These are phyloP conservation scores for Aciculosporium take DNA, from an alignment of 2,329 filamentous ascomycete genomes.

Conservation along the genomic window DNA sequence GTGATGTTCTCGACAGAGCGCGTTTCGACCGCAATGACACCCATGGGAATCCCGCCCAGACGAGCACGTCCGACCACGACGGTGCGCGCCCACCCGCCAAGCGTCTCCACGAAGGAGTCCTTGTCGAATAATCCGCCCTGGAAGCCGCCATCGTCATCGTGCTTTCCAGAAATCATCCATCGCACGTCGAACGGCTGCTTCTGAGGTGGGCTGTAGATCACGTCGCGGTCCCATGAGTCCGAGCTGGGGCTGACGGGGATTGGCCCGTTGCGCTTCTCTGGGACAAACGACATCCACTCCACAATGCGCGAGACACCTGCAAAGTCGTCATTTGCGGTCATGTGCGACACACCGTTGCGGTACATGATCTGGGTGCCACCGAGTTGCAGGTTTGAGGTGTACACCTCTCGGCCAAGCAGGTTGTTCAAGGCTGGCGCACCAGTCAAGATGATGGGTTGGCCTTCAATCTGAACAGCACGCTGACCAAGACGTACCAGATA, in stretches of 20 bases:
- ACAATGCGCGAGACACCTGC: constrained; percentile 96
- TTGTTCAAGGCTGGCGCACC: constrained; percentile 97
- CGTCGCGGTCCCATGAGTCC: constrained; percentile 86
- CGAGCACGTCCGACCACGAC: constrained; percentile 94
- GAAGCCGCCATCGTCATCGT: constrained; percentile 58
- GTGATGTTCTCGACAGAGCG: constrained; percentile 93
- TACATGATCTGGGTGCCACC: constrained; percentile 99
- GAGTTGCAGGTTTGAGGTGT: constrained; percentile 96
- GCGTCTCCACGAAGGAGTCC: constrained; percentile 90
- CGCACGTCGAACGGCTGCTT: constrained; percentile 86
- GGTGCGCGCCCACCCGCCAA: constrained; percentile 92
- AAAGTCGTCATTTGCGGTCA: constrained; percentile 96
- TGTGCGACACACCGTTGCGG: constrained; percentile 97
- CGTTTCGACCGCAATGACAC: constrained; percentile 94
- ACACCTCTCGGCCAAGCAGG: constrained; percentile 91
- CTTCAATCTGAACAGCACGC: constrained; percentile 96
- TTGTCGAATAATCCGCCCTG: constrained; percentile 88
- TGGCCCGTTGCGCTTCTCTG: constrained; percentile 84
- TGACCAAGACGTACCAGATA: constrained; percentile 97
- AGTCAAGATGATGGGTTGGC: constrained; percentile 96
- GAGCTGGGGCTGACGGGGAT: constrained; percentile 79
- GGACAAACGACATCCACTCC: constrained; percentile 94
- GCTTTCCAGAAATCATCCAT: constrained; percentile 80
- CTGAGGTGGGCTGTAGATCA: constrained; percentile 67
- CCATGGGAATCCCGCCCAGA: constrained; percentile 91